Evolutionary conservation across 2,329 filamentous ascomycete species (phyloP), one percentile per base, ranked within the genome.

Genomic region (Pestalotiopsis sp.): DNA sequence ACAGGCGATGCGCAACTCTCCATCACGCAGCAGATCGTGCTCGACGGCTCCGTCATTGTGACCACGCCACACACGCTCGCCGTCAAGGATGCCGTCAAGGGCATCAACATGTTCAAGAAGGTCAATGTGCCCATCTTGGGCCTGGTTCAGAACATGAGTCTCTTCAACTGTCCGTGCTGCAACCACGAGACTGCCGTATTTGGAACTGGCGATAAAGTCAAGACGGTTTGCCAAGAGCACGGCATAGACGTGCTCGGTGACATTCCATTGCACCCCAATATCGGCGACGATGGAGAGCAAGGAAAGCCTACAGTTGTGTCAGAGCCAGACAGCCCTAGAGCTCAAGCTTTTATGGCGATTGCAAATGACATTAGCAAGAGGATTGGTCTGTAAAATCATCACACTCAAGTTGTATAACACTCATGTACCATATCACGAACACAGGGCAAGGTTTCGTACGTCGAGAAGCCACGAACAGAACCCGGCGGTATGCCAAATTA

Each of bases 1-100:
- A 99, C 96, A 0, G 96, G 96, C 27, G 96, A 99, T 76, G 95
- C 95, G 0, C 96, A 99, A 77, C 85, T 99, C 72, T 98, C 94
- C n/a, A 96, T 99, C 70, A 95, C 94, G 17, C 96, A 99, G 79
- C 95, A 98, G 81, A 86, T 99, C 12, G 85, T 93, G n/a, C 84
- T 99, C 2, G 93, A 97, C 74, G 95, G 94, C 20, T 91, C 93
- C 0, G 85, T 98, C 17, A 93, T 99, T 45, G 91, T 99, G 1
- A 96, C 94, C 0, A 99, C 96, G 0, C 96, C 96, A 2, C 96
- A 99, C 79, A 94, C 97, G 65, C 89, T 99, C 36, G 94, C 95
- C 1, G 88, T 98, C 1, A 94, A 95, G 74, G 96, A 99, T 76
- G 95, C 96, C 0, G 87, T 97, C 23, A 94, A 96, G 74, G 96